Conservation (phyloP, 192 early-diverging fungal species). For the Coemansia sp. region DNA sequence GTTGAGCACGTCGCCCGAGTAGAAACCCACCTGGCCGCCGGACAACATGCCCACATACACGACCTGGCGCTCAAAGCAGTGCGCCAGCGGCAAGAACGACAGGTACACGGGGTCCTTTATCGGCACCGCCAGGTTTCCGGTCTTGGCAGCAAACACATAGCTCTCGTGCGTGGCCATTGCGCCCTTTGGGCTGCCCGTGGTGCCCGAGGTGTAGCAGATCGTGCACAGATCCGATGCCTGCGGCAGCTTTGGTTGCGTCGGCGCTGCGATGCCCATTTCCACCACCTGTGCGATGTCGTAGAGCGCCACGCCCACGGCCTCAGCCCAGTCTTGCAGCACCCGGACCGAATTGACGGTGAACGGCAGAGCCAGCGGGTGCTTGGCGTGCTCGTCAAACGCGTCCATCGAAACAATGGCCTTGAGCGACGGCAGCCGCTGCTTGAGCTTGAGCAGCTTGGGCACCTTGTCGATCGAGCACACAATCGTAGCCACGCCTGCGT, state of each 20-base stretch:
- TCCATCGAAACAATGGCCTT: slow-evolving; percentile 80
- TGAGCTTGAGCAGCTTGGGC: slow-evolving; percentile 55
- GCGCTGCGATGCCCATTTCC: slow-evolving; percentile 54
- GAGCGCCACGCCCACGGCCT: slow-evolving; percentile 56
- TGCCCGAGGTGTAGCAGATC: slow-evolving; percentile 81
- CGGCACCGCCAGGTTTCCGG: slow-evolving; percentile 1
- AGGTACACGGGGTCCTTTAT: slow-evolving; percentile 27
- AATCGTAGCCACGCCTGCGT: slow-evolving; percentile 64
- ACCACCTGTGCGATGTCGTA: slow-evolving; percentile 57
- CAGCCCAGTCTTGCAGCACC: slow-evolving; percentile 56
- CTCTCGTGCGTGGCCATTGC: slow-evolving; percentile 75
- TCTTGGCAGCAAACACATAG: slow-evolving; percentile 54
- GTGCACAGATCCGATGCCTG: slow-evolving; percentile 63
- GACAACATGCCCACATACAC: slow-evolving; percentile 53
- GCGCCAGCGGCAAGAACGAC: slow-evolving; percentile 89
- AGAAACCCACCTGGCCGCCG: slow-evolving; percentile 75
- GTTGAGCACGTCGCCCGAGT: slow-evolving; percentile 55
- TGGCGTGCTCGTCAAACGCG: slow-evolving; percentile 39
- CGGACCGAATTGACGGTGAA: slow-evolving; percentile 34
- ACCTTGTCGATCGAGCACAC: slow-evolving; percentile 62
- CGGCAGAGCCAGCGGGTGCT: slow-evolving; percentile 23
- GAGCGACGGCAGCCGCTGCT: slow-evolving; percentile 57
- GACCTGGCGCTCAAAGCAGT: slow-evolving; percentile 75
- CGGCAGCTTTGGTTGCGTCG: slow-evolving; percentile 54
- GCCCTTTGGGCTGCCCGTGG: slow-evolving; percentile 77